Evolutionary conservation across 345 rosid species (phyloP).

Genomic region (Passiflora organensis): DNA sequence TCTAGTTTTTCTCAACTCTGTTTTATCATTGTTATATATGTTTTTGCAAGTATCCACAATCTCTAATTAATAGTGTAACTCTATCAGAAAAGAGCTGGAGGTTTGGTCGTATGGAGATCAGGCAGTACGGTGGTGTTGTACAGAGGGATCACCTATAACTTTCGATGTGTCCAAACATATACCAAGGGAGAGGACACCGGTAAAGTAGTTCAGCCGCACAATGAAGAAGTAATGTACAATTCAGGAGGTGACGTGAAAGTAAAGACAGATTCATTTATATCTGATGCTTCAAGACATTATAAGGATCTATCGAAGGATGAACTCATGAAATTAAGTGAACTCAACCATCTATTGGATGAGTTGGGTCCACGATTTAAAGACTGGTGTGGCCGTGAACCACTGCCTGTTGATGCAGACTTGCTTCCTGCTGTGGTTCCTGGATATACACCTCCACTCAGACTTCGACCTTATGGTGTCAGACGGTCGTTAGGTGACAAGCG

Average conservation of each 20-base stretch:
- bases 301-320: constrained; percentile 54
- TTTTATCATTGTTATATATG: neutral
- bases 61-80: constrained; percentile 6
- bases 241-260: too few relatives aligned
- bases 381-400: constrained; percentile 87
- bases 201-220: constrained; percentile 10
- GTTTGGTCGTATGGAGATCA: constrained; percentile 91
- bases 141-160: constrained; percentile 74
- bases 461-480: constrained; percentile 65
- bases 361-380: constrained; percentile 84
- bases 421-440: constrained; percentile 69
- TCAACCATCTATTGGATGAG: constrained; percentile 61
- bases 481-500: constrained; percentile 49
- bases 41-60: neutral
- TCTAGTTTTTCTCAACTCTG: neutral
- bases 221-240: constrained; percentile 11
- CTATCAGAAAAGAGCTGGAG: constrained; percentile 75
- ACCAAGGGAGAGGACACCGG: constrained; percentile 35
- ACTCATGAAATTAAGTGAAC: constrained; percentile 48
- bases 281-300: constrained; percentile 36
- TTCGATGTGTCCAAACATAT: constrained; percentile 61
- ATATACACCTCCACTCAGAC: constrained; percentile 65
- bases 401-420: constrained; percentile 89
- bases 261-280: constrained; percentile 19
- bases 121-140: constrained; percentile 84